phyloP scores from a whole-genome alignment of 345 rosid species.

The Cardamine occulta region DNA sequence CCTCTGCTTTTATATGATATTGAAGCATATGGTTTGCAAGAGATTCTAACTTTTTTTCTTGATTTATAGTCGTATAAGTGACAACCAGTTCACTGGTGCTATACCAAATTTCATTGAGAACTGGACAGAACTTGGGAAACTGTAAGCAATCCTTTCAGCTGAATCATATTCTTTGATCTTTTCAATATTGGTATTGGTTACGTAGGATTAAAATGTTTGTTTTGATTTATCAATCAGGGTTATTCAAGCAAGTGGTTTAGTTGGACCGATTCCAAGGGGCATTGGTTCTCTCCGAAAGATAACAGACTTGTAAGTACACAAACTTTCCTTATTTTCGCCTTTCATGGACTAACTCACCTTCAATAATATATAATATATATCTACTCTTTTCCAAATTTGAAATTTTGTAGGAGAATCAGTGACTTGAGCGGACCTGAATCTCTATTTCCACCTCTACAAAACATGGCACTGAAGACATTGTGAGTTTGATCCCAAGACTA shows the following conservation, averaged over 20 bases:
- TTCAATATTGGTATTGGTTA: background rate
- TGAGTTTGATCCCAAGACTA: conserved; percentile 34
- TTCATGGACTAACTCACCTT: background rate
- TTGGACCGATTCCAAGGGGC: conserved; percentile 57
- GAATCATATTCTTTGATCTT: background rate
- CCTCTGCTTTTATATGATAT: background rate
- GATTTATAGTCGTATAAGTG: conserved; percentile 52
- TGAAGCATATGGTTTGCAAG: background rate
- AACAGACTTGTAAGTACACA: conserved; percentile 45
- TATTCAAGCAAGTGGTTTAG: conserved; percentile 59
- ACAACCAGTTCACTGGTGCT: conserved; percentile 53
- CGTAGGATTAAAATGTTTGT: background rate
- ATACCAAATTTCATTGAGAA: conserved; percentile 64
- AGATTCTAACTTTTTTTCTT: conserved; percentile 1
- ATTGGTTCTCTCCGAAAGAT: conserved; percentile 32
- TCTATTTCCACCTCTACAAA: conserved; percentile 48
- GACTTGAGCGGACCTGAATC: conserved; percentile 52
- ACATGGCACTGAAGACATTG: conserved; percentile 46
- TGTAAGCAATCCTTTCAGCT: conserved; percentile 49
- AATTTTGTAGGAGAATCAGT: conserved; percentile 56
- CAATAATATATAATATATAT: background rate
- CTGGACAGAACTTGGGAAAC: conserved; percentile 48
- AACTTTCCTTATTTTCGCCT: background rate
- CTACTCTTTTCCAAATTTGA: conserved; percentile 10
- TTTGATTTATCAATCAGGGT: conserved; percentile 34